A percentile compares a stretch with the other conserved stretches of the same genome.
Evolutionary conservation across 371 early-diverging fungal species (phyloP).

Genomic region (Saksenaea oblongispora): DNA sequence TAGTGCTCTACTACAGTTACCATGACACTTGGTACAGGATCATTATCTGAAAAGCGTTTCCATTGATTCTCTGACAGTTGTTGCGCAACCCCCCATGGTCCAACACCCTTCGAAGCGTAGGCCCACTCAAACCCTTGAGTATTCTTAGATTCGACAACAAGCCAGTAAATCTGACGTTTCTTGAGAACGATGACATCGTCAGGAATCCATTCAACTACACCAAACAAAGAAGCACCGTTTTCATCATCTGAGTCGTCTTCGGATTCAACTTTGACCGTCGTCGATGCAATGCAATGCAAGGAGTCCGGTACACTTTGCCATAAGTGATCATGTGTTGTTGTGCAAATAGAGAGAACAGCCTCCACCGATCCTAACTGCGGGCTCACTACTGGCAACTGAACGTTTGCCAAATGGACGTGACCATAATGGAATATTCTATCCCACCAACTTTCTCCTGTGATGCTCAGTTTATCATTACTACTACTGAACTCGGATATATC

Average conservation of each 20-base stretch:
- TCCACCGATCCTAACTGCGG: conserved; percentile 10
- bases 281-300: conserved; percentile 15
- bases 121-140: conserved; percentile 14
- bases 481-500: not conserved
- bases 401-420: conserved; percentile 34
- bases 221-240: not conserved
- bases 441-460: conserved; percentile 38
- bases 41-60: conserved; percentile 8
- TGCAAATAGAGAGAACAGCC: conserved; percentile 30
- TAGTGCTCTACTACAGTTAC: not conserved
- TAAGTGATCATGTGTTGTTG: conserved; percentile 19
- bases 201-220: conserved; percentile 3
- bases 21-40: conserved; percentile 14
- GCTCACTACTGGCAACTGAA: conserved; percentile 30
- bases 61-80: conserved; percentile 10
- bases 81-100: conserved; percentile 8
- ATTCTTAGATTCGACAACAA: conserved; percentile 8
- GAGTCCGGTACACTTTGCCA: conserved; percentile 21
- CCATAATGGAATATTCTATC: conserved; percentile 36
- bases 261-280: not conserved
- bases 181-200: conserved; percentile 17
- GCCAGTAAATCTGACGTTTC: conserved; percentile 20
- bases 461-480: not conserved
- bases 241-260: conserved; percentile 9
- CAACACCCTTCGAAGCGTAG: not conserved